Percentiles rank a stretch among this genome's conserved stretches.
These are phyloP conservation scores for Urtica urens DNA, from an alignment of 306 rosid genomes.

Conservation along the genomic window DNA sequence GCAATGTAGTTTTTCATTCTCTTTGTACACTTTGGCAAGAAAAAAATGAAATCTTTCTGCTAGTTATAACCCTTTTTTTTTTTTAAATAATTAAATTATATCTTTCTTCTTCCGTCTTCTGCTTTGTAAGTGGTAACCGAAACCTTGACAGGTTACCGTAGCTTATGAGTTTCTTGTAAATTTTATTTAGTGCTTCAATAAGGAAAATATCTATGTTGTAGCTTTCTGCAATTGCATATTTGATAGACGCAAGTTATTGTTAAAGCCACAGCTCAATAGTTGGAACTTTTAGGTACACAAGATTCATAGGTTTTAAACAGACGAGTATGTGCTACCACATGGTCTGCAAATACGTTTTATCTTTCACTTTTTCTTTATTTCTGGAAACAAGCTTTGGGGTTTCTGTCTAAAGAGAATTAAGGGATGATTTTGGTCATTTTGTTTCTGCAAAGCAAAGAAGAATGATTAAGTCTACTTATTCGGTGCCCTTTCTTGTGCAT, in stretches of 20 bases:
- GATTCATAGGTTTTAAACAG: neutral
- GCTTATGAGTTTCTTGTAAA: slow-evolving; percentile 52
- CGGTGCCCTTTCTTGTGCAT: neutral
- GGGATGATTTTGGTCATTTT: neutral
- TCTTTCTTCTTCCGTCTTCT: slow-evolving; percentile 9
- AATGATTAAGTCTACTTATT: neutral
- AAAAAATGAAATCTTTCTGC: slow-evolving; percentile 25
- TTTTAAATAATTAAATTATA: too few relatives aligned
- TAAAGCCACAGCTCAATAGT: neutral
- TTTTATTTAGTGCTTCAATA: slow-evolving; percentile 48
- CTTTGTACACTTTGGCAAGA: slow-evolving; percentile 41
- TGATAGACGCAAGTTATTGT: too few relatives aligned
- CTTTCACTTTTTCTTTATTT: neutral
- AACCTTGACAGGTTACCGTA: slow-evolving; percentile 42
- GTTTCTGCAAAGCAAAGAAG: neutral
- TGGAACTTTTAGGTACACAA: neutral
- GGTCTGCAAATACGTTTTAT: neutral
- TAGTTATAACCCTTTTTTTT: slow-evolving; percentile 28
- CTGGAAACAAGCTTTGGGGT: neutral
- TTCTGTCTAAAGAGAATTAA: neutral
- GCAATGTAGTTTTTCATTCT: slow-evolving; percentile 21
- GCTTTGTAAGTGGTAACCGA: slow-evolving; percentile 45
- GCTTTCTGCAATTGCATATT: too few relatives aligned
- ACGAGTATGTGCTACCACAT: slow-evolving; percentile 3
- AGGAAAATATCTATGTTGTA: neutral